Percentiles rank a stretch among this genome's conserved stretches.
These are phyloP conservation scores for Exophiala bonariae DNA, from an alignment of 2,329 filamentous ascomycete species.

Conservation along the genomic window DNA sequence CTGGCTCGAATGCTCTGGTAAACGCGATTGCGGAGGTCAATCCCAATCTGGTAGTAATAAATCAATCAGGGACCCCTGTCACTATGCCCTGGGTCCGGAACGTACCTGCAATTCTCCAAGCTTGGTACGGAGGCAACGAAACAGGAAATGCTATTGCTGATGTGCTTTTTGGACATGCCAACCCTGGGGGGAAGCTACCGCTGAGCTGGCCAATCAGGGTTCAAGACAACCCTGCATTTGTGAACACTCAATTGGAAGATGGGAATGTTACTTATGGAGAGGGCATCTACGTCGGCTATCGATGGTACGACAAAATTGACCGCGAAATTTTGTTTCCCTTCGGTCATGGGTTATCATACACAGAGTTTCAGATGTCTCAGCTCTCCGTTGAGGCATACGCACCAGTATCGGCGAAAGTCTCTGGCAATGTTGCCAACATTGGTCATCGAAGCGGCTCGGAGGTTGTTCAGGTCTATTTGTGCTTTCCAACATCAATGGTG, in stretches of 20 bases:
- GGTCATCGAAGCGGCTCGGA: slow-evolving; percentile 60
- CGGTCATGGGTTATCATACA: slow-evolving; percentile 74
- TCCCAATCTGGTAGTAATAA: slow-evolving; percentile 66
- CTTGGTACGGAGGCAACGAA: slow-evolving; percentile 71
- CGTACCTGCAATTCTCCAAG: slow-evolving; percentile 67
- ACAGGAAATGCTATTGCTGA: slow-evolving; percentile 68
- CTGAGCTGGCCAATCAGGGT: slow-evolving; percentile 66
- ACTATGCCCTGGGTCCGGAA: slow-evolving; percentile 68
- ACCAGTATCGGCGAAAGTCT: slow-evolving; percentile 35
- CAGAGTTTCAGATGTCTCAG: slow-evolving; percentile 62
- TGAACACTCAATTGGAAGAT: slow-evolving; percentile 64
- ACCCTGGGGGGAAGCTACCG: slow-evolving; percentile 68
- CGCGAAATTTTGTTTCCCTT: slow-evolving; percentile 68
- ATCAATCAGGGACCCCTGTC: slow-evolving; percentile 68
- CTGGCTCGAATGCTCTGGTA: slow-evolving; percentile 45
- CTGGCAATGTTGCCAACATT: slow-evolving; percentile 46
- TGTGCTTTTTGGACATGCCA: slow-evolving; percentile 63
- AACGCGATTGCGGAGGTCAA: slow-evolving; percentile 64
- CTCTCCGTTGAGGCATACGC: slow-evolving; percentile 27
- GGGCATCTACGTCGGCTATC: slow-evolving; percentile 71
- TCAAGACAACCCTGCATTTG: slow-evolving; percentile 68
- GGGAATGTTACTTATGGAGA: slow-evolving; percentile 74
- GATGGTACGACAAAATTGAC: slow-evolving; percentile 65
- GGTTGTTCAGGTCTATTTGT: slow-evolving; percentile 64
- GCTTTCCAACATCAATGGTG: slow-evolving; percentile 47